Evolutionary conservation across 2,329 filamentous ascomycete species (phyloP).

Genomic region (Aspergillus luchuensis): DNA sequence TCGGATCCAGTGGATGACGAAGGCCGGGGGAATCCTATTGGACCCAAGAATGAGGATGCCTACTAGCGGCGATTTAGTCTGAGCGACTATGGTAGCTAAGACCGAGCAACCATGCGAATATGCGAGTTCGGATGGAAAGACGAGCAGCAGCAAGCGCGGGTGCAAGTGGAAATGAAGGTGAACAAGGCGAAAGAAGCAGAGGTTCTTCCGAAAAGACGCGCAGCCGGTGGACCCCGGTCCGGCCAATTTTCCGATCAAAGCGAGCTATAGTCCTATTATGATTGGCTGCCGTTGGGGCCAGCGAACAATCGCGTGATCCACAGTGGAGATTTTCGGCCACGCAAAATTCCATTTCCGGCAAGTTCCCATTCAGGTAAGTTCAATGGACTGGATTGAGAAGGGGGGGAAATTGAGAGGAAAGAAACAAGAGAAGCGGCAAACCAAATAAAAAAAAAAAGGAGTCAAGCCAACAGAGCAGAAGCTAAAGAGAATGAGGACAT

Average conservation of each 20-base stretch:
- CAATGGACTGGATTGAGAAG: not conserved
- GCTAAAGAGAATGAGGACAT: no score
- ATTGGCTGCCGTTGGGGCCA: not conserved
- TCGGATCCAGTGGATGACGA: slow-evolving; percentile 3
- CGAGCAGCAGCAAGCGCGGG: not conserved
- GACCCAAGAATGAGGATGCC: not conserved
- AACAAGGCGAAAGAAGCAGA: not conserved
- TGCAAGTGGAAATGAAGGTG: not conserved
- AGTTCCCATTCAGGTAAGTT: not conserved
- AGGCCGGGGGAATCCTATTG: slow-evolving; percentile 2
- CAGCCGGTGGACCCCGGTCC: slow-evolving; percentile 7
- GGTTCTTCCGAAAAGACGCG: not conserved
- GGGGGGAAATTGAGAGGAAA: not conserved
- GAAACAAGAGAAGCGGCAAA: not conserved
- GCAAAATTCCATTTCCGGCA: slow-evolving; percentile 7
- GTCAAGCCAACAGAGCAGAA: no score
- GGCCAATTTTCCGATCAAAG: slow-evolving; percentile 1
- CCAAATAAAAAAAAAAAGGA: no score
- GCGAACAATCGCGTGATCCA: not conserved
- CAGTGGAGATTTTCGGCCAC: slow-evolving; percentile 3
- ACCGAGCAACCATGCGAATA: slow-evolving; percentile 3
- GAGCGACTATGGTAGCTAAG: slow-evolving; percentile 8
- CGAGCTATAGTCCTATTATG: not conserved
- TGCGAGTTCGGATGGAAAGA: slow-evolving; percentile 2
- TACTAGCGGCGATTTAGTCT: slow-evolving; percentile 6